A percentile compares a stretch with the other conserved stretches of the same genome.
phyloP scores from a whole-genome alignment of 192 early-diverging fungal species.

The Diversispora epigaea region DNA sequence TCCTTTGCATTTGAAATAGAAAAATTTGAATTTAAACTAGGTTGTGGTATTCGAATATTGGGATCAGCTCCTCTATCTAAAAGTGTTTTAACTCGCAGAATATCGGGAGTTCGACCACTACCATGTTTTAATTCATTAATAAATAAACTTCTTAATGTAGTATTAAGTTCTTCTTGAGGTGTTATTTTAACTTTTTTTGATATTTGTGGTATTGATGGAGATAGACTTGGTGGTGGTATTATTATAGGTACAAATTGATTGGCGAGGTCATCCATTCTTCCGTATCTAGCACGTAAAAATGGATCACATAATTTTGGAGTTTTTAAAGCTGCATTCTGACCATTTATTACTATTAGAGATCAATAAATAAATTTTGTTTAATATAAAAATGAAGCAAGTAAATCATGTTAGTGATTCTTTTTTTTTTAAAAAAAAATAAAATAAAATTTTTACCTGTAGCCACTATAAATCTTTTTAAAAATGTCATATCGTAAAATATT shows the following conservation, averaged over 20 bases:
- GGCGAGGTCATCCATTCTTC: not conserved
- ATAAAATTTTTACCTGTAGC: not conserved
- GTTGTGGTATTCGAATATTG: not conserved
- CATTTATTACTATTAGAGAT: slow-evolving; percentile 46
- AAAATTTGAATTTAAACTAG: not conserved
- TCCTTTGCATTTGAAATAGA: not conserved
- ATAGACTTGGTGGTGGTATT: too few relatives aligned
- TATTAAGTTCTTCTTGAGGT: not conserved
- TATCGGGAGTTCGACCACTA: not conserved
- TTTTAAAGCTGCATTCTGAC: slow-evolving; percentile 56
- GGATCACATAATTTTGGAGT: slow-evolving; percentile 51
- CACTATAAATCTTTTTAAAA: slow-evolving; percentile 40
- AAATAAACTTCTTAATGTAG: not conserved
- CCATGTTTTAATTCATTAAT: not conserved
- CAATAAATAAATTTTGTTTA: not conserved
- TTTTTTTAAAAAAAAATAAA: not conserved
- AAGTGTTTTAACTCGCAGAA: not conserved
- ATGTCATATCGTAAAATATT: slow-evolving; percentile 42
- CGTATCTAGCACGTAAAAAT: slow-evolving; percentile 43
- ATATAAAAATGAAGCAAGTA: not conserved
- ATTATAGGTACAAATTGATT: not conserved
- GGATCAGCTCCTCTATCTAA: slow-evolving; percentile 14
- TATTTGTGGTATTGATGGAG: not conserved
- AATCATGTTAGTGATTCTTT: not conserved
- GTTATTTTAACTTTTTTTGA: not conserved